A percentile compares a stretch with the other conserved stretches of the same genome.
These are phyloP conservation scores for Cryphonectria japonica DNA, from an alignment of 2,329 filamentous ascomycete genomes.

Conservation along the genomic window DNA sequence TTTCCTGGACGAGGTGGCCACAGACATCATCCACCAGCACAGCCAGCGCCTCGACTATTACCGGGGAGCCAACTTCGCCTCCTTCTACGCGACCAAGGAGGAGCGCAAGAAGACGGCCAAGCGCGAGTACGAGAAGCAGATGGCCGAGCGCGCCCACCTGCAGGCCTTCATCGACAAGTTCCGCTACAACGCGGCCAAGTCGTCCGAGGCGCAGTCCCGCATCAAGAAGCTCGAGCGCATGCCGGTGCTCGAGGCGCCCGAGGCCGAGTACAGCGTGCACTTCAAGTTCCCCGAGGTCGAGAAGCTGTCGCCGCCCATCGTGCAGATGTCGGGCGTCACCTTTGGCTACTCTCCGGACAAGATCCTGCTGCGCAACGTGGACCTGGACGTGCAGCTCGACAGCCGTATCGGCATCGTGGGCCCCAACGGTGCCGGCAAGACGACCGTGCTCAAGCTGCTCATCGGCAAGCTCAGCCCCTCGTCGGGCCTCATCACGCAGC, in stretches of 20 bases:
- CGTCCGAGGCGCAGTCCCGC: conserved; percentile 94
- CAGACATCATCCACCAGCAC: conserved; percentile 98
- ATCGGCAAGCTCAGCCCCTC: conserved; percentile 81
- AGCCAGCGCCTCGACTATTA: conserved; percentile 98
- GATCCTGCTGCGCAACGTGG: conserved; percentile 80
- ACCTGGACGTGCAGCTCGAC: conserved; percentile 95
- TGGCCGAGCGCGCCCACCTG: conserved; percentile 88
- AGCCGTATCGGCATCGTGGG: conserved; percentile 99
- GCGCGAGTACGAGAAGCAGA: conserved; percentile 98
- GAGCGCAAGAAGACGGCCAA: conserved; percentile 96
- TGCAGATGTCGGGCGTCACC: conserved; percentile 91
- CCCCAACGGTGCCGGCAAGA: conserved; percentile 98
- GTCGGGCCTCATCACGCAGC: conserved; percentile 81
- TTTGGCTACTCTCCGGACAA: conserved; percentile 88
- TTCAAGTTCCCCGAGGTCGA: conserved; percentile 98
- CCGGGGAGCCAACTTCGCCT: conserved; percentile 94
- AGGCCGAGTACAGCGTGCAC: conserved; percentile 92
- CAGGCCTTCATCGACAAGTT: conserved; percentile 99
- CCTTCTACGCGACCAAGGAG: conserved; percentile 96
- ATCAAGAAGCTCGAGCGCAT: conserved; percentile 99
- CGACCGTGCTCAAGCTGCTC: conserved; percentile 96
- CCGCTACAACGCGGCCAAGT: conserved; percentile 98
- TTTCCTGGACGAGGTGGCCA: conserved; percentile 98
- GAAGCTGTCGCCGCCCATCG: conserved; percentile 94
- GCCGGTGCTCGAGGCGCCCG: conserved; percentile 87